These are phyloP conservation scores for Crotalaria pallida DNA, from an alignment of 306 rosid genomes.

Conservation along the genomic window DNA sequence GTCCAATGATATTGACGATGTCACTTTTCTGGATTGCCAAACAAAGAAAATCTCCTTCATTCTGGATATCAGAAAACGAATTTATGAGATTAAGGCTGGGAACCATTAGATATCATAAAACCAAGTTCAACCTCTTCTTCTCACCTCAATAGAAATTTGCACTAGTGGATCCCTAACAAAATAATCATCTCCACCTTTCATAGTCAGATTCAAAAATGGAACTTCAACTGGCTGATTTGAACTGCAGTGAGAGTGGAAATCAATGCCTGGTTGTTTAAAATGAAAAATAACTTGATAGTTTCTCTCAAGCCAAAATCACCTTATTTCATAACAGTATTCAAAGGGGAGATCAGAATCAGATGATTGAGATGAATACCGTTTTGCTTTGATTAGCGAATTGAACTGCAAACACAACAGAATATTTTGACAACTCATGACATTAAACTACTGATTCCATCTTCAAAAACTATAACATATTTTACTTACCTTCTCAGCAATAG, in stretches of 20 bases:
- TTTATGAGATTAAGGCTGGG: slow-evolving; percentile 5
- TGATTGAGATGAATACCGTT: slow-evolving; percentile 22
- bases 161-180: slow-evolving; percentile 24
- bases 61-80: slow-evolving; percentile 38
- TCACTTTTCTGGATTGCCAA: slow-evolving; percentile 51
- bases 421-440: background rate
- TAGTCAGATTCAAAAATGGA: slow-evolving; percentile 54
- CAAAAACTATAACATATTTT: background rate
- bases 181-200: slow-evolving; percentile 71
- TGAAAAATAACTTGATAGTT: background rate
- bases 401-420: slow-evolving; percentile 45
- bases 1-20: slow-evolving; percentile 68
- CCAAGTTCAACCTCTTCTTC: background rate
- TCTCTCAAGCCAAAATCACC: slow-evolving; percentile 35
- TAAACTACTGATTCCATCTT: slow-evolving; percentile 9
- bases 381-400: slow-evolving; percentile 30
- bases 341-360: slow-evolving; percentile 35
- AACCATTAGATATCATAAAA: background rate
- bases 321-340: slow-evolving; percentile 63
- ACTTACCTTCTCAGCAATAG: slow-evolving; percentile 51
- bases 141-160: slow-evolving; percentile 10
- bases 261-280: slow-evolving; percentile 6
- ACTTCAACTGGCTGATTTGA: slow-evolving; percentile 20
- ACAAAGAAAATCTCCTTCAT: slow-evolving; percentile 22
- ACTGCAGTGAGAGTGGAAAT: slow-evolving; percentile 42